Evolutionary conservation across 2,329 filamentous ascomycete genomes (phyloP), one percentile per base, ranked within the genome.

Genomic region (Aspergillus alliaceus): DNA sequence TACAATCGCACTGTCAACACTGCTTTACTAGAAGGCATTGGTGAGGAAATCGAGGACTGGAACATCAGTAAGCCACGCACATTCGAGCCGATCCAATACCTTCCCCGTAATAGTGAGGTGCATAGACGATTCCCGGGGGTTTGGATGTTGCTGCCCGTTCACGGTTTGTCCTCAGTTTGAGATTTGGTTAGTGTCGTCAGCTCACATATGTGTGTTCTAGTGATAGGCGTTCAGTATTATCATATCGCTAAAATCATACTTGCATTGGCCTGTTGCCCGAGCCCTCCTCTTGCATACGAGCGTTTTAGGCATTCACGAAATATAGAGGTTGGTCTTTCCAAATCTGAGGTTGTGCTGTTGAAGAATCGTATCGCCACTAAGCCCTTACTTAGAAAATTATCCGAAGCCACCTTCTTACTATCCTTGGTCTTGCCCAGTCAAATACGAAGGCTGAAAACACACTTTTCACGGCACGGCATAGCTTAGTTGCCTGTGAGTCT

Each of bases 221-320:
- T 73, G n/a, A 63, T 72, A 46, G 71, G 72, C 9, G 44, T 73
- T 7, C 71, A 74, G 53, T 74, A 74, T 53, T 75, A 69, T 39
- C 66, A 74, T 48, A 65, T 72, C 24, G 68, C 71, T 14, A 71
- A 70, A 48, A 68, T 72, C 27, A 63, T 72, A 5, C 56, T 68
- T 9, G 61, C 61, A n/a, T 53, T 69, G 31, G 62, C 65, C 4
- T 51, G 58, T 47, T 51, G 54, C 18, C 50, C 62, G 2, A 58
- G 9, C 15, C 35, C 56, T 3, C 51, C 44, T 11, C 59, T 58
- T 9, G 51, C 58, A 29, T 65, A 69, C 48, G 62, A 67, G 5
- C 64, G 29, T 15, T 49, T 69, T 27, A 61, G 51, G 14, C 54
- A 64, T 9, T 67, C 66, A 22, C 60, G 66, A 32, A 44, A 51